Evolutionary conservation across 2,329 filamentous ascomycete species (phyloP), one percentile per base, ranked within the genome.

Genomic region (Xylariaceae sp.): DNA sequence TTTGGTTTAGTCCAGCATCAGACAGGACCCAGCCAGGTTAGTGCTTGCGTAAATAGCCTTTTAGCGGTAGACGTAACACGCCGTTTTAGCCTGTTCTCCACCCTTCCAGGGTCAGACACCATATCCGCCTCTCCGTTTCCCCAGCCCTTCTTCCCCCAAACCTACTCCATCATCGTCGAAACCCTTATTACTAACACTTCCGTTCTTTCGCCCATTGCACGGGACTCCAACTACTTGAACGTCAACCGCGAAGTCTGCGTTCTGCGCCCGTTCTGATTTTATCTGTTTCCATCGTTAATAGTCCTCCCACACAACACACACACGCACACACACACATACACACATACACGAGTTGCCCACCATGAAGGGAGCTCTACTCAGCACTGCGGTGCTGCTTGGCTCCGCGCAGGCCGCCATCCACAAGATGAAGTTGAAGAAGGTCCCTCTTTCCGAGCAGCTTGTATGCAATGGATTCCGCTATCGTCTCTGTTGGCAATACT

Each of bases 361-460:
- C 73, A 97, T 96, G 92, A 96, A 95, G 86, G 85, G 85, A 74
- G 79, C 86, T 75, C 78, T 91, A 69, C 74, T 96, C 70, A 79
- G 90, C 72, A 86, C 85, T 76, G 85, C 86, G 68, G 80, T 86
- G 78, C 84, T 95, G 80, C 80, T 91, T 69, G 88, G 88, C 78
- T 85, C 87, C 71, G 88, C 88, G 71, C 82, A 88, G 71, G 92
- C 90, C 66, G 90, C 85, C 68, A 80, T 96, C 64, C 90, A 97
- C 84, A 95, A 90, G 81, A 87, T 96, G 83, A 94, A 95, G 82
- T 86, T 99, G 69, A 88, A 96, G 83, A 99, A 99, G 87, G 78
- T 97, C 60, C 87, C 94, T 64, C 79, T 99, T 56, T 82, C 86
- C 48, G 89, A 97, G 73, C 94, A 97, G 79, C 83, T 99, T 69